Conservation (phyloP, 2,329 filamentous ascomycete species). For the Aspergillus floridensis region DNA sequence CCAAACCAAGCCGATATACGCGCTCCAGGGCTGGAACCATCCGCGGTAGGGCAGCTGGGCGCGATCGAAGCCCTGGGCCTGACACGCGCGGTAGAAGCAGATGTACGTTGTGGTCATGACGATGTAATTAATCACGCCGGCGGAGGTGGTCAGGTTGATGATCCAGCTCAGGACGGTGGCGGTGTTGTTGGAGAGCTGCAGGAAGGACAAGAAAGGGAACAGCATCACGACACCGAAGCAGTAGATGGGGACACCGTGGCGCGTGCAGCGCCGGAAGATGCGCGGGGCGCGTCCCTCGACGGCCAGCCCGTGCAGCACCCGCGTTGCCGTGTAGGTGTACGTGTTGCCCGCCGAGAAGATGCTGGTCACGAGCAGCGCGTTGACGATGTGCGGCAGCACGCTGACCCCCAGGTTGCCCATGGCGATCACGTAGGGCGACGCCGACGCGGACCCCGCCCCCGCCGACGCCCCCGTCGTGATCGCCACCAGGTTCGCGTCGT, state of each 20-base stretch:
- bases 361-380: conserved; percentile 66
- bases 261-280: conserved; percentile 48
- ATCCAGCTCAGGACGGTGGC: conserved; percentile 56
- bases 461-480: conserved; percentile 25
- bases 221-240: conserved; percentile 61
- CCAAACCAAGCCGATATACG: conserved; percentile 56
- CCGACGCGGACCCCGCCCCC: conserved; percentile 48
- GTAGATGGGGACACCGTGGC: conserved; percentile 64
- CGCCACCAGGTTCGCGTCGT: conserved; percentile 55
- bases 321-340: conserved; percentile 63
- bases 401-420: conserved; percentile 64
- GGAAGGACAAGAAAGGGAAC: conserved; percentile 66
- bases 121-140: conserved; percentile 23
- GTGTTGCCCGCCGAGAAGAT: conserved; percentile 67
- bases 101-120: conserved; percentile 67
- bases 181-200: conserved; percentile 61
- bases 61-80: conserved; percentile 64
- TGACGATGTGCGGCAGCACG: conserved; percentile 66
- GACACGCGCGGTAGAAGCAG: conserved; percentile 65
- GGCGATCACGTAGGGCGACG: conserved; percentile 64
- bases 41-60: conserved; percentile 65
- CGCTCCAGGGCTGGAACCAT: conserved; percentile 65
- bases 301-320: conserved; percentile 64
- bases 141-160: conserved; percentile 23
- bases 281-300: conserved; percentile 63